These are phyloP conservation scores for Beauveria pseudobassiana DNA, from an alignment of 2,329 filamentous ascomycete genomes.

Conservation along the genomic window DNA sequence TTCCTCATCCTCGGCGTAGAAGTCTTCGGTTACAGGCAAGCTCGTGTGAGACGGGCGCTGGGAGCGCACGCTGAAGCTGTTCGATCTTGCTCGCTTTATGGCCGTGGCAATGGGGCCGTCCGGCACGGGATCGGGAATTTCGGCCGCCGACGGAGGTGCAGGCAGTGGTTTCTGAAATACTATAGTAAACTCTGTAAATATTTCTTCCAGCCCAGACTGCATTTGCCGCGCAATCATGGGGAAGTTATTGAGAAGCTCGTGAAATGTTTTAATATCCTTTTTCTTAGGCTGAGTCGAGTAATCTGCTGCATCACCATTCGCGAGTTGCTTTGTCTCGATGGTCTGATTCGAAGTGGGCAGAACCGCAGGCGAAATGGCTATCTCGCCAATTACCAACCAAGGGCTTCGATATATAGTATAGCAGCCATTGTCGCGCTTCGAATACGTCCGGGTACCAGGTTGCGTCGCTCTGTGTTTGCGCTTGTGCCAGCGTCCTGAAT, in stretches of 20 bases:
- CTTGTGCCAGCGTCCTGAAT: conserved; percentile 86
- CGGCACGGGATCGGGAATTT: conserved; percentile 51
- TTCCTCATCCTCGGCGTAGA: conserved; percentile 83
- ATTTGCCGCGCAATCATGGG: conserved; percentile 95
- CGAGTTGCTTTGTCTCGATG: conserved; percentile 28
- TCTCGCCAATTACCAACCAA: conserved; percentile 74
- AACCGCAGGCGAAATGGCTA: conserved; percentile 61
- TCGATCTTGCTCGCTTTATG: conserved; percentile 47
- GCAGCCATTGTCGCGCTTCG: conserved; percentile 87
- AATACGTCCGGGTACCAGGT: conserved; percentile 86
- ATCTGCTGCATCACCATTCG: conserved; percentile 34
- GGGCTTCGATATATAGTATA: conserved; percentile 92
- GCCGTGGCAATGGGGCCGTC: conserved; percentile 49
- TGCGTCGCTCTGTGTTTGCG: conserved; percentile 73
- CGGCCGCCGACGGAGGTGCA: conserved; percentile 56
- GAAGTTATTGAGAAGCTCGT: conserved; percentile 82
- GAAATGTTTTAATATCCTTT: conserved; percentile 87
- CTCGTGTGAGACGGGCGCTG: conserved; percentile 15
- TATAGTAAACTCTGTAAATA: conserved; percentile 82
- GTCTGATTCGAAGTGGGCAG: conserved; percentile 38
- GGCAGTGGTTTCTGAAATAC: conserved; percentile 81
- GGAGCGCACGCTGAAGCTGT: conserved; percentile 33
- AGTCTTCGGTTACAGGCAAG: conserved; percentile 50
- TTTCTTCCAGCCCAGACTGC: conserved; percentile 80
- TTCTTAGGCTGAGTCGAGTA: conserved; percentile 46